Evolutionary conservation across 2,329 filamentous ascomycete species (phyloP).

Genomic region (Coniochaeta sp.): DNA sequence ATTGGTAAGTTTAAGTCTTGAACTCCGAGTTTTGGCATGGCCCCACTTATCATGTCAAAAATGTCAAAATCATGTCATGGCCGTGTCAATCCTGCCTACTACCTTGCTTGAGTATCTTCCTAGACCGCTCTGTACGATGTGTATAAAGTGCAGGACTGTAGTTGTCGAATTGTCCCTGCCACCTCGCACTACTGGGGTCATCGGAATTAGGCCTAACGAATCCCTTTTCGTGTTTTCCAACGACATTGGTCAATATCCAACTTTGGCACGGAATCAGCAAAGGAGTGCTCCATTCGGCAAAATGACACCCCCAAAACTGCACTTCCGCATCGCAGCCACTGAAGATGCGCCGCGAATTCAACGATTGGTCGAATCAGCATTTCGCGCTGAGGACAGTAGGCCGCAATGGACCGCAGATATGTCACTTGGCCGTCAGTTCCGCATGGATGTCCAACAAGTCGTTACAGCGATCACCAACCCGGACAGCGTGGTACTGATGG

Average conservation of each 20-base stretch:
- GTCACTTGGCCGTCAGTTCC: not conserved
- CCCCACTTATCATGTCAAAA: not conserved
- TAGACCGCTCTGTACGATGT: too few species aligned
- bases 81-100: not conserved
- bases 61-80: not conserved
- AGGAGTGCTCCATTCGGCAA: not conserved
- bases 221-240: too few species aligned
- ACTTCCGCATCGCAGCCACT: not conserved
- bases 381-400: not conserved
- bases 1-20: too few species aligned
- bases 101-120: too few species aligned
- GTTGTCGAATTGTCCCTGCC: too few species aligned
- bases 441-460: not conserved
- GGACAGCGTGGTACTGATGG: not conserved
- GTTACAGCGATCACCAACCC: not conserved
- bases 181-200: too few species aligned
- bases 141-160: too few species aligned
- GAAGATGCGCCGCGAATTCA: not conserved
- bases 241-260: too few species aligned
- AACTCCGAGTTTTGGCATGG: too few species aligned
- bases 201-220: too few species aligned
- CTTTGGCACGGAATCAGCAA: too few species aligned
- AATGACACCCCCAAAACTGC: not conserved
- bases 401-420: not conserved
- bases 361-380: not conserved